A percentile compares a stretch with the other conserved stretches of the same genome.
Evolutionary conservation across 75 land plant species (phyloP).

Genomic region (Chamaecyparis obtusa): DNA sequence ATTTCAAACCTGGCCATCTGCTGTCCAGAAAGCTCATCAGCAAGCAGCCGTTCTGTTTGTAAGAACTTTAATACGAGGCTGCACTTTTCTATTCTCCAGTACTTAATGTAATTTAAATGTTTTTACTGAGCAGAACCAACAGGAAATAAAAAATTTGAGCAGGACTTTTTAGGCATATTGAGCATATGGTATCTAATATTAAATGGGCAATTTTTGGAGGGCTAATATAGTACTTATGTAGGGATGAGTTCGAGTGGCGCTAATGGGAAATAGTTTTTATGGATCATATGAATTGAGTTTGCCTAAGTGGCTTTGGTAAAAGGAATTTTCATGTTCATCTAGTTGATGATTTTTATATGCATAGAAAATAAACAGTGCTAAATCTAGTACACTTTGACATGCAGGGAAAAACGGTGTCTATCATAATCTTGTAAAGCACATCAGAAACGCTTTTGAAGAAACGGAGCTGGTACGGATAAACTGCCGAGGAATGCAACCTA

Average conservation of each 20-base stretch:
- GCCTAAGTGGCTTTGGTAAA: background rate
- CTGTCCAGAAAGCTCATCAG: background rate
- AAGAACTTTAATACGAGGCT: background rate
- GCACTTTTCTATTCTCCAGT: background rate
- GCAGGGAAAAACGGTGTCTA: conserved; percentile 96
- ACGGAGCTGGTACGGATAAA: conserved; percentile 85
- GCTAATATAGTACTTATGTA: background rate
- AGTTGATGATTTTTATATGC: background rate
- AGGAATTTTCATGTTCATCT: background rate
- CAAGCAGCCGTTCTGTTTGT: background rate
- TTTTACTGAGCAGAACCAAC: background rate
- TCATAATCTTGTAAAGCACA: conserved; percentile 49
- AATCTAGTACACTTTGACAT: background rate
- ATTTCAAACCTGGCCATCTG: background rate
- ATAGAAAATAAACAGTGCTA: background rate
- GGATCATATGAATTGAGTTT: background rate
- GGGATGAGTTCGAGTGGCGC: background rate
- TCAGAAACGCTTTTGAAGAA: conserved; percentile 78
- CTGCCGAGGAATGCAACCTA: conserved; percentile 73
- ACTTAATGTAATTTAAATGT: background rate
- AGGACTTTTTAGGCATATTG: background rate
- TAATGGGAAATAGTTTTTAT: background rate
- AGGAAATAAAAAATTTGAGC: background rate
- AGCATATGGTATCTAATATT: background rate
- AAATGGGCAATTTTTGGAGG: background rate